These are phyloP conservation scores for Annulohypoxylon moriforme DNA, from an alignment of 495 filamentous ascomycete species.

Conservation along the genomic window DNA sequence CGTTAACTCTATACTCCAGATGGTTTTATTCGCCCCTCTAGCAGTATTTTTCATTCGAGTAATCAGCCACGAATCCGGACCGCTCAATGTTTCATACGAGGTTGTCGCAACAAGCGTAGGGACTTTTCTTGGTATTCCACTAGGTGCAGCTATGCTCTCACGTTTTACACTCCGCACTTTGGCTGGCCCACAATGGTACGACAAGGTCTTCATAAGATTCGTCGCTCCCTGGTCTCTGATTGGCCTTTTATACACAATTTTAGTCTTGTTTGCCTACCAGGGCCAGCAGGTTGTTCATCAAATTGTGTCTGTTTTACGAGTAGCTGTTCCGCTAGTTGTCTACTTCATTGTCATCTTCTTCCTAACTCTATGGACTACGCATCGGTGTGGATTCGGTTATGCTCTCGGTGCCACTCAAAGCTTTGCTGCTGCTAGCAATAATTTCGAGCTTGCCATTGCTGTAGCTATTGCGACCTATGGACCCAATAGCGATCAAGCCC, in stretches of 20 bases:
- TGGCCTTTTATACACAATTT: slow-evolving; percentile 85
- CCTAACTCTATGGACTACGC: slow-evolving; percentile 67
- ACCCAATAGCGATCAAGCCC: slow-evolving; percentile 80
- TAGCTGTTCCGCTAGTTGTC: slow-evolving; percentile 81
- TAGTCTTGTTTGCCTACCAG: slow-evolving; percentile 87
- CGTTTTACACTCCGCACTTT: slow-evolving; percentile 70
- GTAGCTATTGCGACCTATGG: slow-evolving; percentile 90
- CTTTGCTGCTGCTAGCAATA: slow-evolving; percentile 95
- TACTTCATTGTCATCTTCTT: slow-evolving; percentile 84
- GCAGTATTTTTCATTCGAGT: slow-evolving; percentile 81
- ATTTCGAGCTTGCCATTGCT: slow-evolving; percentile 94
- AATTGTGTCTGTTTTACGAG: slow-evolving; percentile 82
- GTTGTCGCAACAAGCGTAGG: slow-evolving; percentile 82
- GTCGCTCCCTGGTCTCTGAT: slow-evolving; percentile 80
- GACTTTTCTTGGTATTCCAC: slow-evolving; percentile 86
- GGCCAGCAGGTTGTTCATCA: slow-evolving; percentile 83
- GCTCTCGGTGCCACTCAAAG: slow-evolving; percentile 79
- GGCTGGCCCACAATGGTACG: slow-evolving; percentile 69
- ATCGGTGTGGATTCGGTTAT: slow-evolving; percentile 78
- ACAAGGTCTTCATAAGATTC: slow-evolving; percentile 74
- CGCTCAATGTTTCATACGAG: slow-evolving; percentile 69
- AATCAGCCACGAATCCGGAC: slow-evolving; percentile 62
- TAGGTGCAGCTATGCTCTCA: slow-evolving; percentile 82
- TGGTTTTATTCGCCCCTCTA: slow-evolving; percentile 85
- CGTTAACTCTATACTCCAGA: slow-evolving; percentile 87